These are phyloP conservation scores for Suillus hirtellus DNA, from an alignment of 768 basidiomycete genomes.

Conservation along the genomic window DNA sequence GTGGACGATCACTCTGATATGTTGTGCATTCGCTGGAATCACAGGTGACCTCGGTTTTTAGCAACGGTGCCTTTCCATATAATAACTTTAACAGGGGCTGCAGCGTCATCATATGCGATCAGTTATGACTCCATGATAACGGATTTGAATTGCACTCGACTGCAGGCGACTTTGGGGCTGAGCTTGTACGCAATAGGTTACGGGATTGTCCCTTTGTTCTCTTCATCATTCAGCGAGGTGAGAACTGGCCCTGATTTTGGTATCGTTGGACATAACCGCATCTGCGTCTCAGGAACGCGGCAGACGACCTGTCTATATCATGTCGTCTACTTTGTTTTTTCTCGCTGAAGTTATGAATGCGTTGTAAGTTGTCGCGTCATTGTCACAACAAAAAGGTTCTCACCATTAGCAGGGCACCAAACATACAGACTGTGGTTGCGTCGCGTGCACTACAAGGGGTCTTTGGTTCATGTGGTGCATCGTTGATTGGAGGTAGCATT, in stretches of 20 bases:
- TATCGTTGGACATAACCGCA: background rate
- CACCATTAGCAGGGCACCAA: conserved; percentile 32
- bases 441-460: conserved; percentile 62
- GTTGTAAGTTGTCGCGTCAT: conserved; percentile 22
- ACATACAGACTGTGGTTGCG: conserved; percentile 56
- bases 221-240: conserved; percentile 65
- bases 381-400: background rate
- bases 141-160: conserved; percentile 42
- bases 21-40: conserved; percentile 27
- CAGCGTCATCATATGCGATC: conserved; percentile 51
- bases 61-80: background rate
- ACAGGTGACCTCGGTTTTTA: conserved; percentile 15
- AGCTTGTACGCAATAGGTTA: conserved; percentile 60
- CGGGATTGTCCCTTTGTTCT: conserved; percentile 58
- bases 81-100: conserved; percentile 39
- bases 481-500: conserved; percentile 69
- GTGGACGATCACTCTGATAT: conserved; percentile 40
- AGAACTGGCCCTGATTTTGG: background rate
- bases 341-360: conserved; percentile 47
- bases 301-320: conserved; percentile 58
- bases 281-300: conserved; percentile 53
- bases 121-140: conserved; percentile 56
- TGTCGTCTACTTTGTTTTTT: conserved; percentile 49
- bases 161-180: conserved; percentile 49
- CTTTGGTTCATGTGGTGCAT: conserved; percentile 62